Evolutionary conservation across 2,329 filamentous ascomycete genomes (phyloP).

Genomic region (Neophaeococcomyces mojaviensis): DNA sequence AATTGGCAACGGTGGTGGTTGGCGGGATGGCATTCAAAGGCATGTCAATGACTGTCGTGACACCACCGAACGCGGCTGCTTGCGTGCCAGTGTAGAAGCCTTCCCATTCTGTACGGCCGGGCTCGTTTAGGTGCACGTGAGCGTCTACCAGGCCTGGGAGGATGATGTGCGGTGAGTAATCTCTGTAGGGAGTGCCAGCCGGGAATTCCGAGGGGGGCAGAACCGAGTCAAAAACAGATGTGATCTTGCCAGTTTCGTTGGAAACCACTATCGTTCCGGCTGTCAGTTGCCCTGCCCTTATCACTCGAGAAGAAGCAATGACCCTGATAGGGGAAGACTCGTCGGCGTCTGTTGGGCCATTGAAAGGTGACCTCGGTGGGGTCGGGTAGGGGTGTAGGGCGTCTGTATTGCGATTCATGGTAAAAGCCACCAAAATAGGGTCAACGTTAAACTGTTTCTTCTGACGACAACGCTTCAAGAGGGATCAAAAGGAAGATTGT

Average conservation of each 20-base stretch:
- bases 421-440: slow-evolving; percentile 9
- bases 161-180: slow-evolving; percentile 78
- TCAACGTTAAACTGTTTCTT: slow-evolving; percentile 8
- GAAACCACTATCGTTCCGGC: slow-evolving; percentile 80
- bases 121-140: slow-evolving; percentile 96
- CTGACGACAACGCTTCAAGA: background rate
- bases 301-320: slow-evolving; percentile 73
- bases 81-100: slow-evolving; percentile 92
- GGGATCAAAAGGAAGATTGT: slow-evolving; percentile 6
- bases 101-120: slow-evolving; percentile 95
- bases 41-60: slow-evolving; percentile 97
- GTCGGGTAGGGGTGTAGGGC: slow-evolving; percentile 19
- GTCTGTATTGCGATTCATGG: slow-evolving; percentile 15
- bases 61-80: slow-evolving; percentile 88
- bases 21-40: slow-evolving; percentile 94
- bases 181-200: slow-evolving; percentile 61
- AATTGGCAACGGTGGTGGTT: slow-evolving; percentile 76
- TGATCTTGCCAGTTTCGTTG: slow-evolving; percentile 72
- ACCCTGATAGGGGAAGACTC: slow-evolving; percentile 52
- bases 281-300: slow-evolving; percentile 68
- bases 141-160: slow-evolving; percentile 91
- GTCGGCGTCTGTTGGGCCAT: slow-evolving; percentile 13
- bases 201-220: slow-evolving; percentile 72
- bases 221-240: slow-evolving; percentile 63
- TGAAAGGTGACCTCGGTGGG: slow-evolving; percentile 20